These are phyloP conservation scores for Elaeagnus macrophylla DNA, from an alignment of 306 rosid species.

Conservation along the genomic window DNA sequence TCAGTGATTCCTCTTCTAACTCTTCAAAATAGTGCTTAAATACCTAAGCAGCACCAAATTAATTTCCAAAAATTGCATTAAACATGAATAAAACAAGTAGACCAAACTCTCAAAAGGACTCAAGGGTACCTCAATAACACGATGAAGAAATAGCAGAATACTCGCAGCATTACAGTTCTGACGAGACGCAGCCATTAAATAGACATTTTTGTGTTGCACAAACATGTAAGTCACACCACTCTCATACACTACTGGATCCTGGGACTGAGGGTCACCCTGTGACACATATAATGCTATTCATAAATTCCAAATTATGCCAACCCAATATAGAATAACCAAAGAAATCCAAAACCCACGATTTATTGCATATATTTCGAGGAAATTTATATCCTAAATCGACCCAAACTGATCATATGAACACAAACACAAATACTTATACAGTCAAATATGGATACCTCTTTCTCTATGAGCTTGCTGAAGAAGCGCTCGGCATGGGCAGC, in stretches of 20 bases:
- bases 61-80: neutral
- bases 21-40: too few relatives aligned
- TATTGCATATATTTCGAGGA: neutral
- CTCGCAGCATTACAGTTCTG: slow-evolving; percentile 88
- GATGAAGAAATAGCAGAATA: slow-evolving; percentile 66
- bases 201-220: slow-evolving; percentile 69
- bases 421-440: neutral
- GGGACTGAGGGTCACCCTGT: slow-evolving; percentile 70
- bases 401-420: neutral
- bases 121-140: slow-evolving; percentile 46
- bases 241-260: slow-evolving; percentile 76
- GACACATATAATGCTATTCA: neutral
- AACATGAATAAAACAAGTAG: neutral
- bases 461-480: slow-evolving; percentile 84
- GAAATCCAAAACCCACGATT: neutral
- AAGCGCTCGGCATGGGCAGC: slow-evolving; percentile 74
- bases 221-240: slow-evolving; percentile 75
- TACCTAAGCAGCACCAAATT: slow-evolving; percentile 31
- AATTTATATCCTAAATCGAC: neutral
- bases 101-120: neutral
- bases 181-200: slow-evolving; percentile 62
- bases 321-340: neutral
- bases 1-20: slow-evolving; percentile 77
- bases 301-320: slow-evolving; percentile 1
- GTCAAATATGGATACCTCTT: slow-evolving; percentile 33